These are phyloP conservation scores for Shiraia sp. DNA, from an alignment of 2,329 filamentous ascomycete genomes.

Conservation along the genomic window DNA sequence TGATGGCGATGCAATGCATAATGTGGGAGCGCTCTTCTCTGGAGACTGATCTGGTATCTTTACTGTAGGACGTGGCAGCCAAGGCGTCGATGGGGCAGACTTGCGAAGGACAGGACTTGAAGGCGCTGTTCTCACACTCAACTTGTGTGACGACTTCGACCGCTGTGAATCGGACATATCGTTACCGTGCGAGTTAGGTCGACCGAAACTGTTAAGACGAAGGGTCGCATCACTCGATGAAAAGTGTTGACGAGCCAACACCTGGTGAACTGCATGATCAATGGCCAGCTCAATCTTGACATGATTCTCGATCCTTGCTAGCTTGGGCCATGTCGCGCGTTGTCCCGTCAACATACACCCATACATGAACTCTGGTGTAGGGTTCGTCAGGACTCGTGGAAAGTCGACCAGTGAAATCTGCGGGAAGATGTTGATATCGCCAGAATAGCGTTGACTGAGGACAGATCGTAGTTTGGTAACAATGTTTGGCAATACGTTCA, in stretches of 20 bases:
- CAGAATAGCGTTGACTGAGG: conserved; percentile 87
- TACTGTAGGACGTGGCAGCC: conserved; percentile 15
- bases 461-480: conserved; percentile 79
- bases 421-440: conserved; percentile 92
- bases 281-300: conserved; percentile 87
- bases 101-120: conserved; percentile 21
- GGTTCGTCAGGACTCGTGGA: conserved; percentile 78
- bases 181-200: conserved; percentile 35
- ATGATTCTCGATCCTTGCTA: conserved; percentile 82
- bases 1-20: conserved; percentile 35
- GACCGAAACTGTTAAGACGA: conserved; percentile 48
- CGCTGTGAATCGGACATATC: conserved; percentile 15
- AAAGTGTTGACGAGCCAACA: conserved; percentile 71
- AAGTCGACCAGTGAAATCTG: conserved; percentile 75
- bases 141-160: conserved; percentile 24
- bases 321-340: conserved; percentile 86
- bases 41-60: conserved; percentile 8
- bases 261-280: conserved; percentile 71
- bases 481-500: conserved; percentile 78
- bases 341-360: conserved; percentile 77
- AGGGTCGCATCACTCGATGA: conserved; percentile 55
- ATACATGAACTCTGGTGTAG: conserved; percentile 83
- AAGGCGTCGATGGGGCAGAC: conserved; percentile 20
- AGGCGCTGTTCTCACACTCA: conserved; percentile 19
- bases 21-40: conserved; percentile 4